These are phyloP conservation scores for Pichia membranifaciens DNA, from an alignment of 805 yeast genomes.

Conservation along the genomic window DNA sequence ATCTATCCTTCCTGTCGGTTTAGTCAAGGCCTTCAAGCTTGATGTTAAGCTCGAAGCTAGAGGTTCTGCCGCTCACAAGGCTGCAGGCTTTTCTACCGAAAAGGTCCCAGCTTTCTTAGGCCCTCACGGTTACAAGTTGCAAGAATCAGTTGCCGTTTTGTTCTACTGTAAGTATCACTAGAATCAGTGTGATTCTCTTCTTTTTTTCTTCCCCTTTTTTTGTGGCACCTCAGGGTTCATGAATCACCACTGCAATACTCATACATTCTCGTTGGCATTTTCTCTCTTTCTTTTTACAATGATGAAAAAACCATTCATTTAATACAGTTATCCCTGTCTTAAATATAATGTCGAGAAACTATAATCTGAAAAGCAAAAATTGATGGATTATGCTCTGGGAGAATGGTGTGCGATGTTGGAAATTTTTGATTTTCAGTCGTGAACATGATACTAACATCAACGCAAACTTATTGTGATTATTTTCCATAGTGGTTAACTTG, in stretches of 20 bases:
- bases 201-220: too few relatives aligned
- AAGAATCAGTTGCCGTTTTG: slow-evolving; percentile 62
- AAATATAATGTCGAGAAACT: slow-evolving; percentile 66
- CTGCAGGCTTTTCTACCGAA: slow-evolving; percentile 52
- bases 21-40: slow-evolving; percentile 53
- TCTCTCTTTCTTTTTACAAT: slow-evolving; percentile 23
- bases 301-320: slow-evolving; percentile 51
- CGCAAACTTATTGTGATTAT: not conserved
- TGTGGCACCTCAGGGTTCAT: not conserved
- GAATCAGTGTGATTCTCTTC: not conserved
- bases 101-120: slow-evolving; percentile 67
- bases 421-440: not conserved
- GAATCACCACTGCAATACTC: not conserved
- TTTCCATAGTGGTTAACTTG: slow-evolving; percentile 38
- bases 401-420: too few relatives aligned
- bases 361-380: slow-evolving; percentile 41
- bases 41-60: slow-evolving; percentile 39
- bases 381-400: too few relatives aligned
- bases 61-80: slow-evolving; percentile 33
- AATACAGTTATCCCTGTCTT: slow-evolving; percentile 87
- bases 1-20: slow-evolving; percentile 29
- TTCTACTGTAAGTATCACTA: slow-evolving; percentile 37
- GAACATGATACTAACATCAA: slow-evolving; percentile 17
- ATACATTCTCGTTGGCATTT: not conserved
- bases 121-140: slow-evolving; percentile 65